These are phyloP conservation scores for Choanephora cucurbitarum DNA, from an alignment of 371 early-diverging fungal genomes.

Conservation along the genomic window DNA sequence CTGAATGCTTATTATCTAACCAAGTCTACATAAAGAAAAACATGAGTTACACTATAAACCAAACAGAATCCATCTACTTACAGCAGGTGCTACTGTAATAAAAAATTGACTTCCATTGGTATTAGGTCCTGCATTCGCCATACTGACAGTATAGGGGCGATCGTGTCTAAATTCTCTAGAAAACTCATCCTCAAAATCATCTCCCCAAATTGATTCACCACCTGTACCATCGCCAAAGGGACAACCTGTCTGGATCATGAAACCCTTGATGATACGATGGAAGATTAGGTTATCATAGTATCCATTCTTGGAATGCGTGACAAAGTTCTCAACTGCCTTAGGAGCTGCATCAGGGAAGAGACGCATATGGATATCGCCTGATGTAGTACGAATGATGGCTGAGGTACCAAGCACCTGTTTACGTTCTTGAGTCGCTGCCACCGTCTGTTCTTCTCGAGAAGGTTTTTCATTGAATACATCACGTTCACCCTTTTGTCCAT, in stretches of 20 bases:
- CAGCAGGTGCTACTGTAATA: slow-evolving; percentile 90
- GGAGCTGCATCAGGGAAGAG: slow-evolving; percentile 87
- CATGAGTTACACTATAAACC: too few species aligned
- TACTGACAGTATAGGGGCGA: slow-evolving; percentile 89
- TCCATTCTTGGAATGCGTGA: slow-evolving; percentile 76
- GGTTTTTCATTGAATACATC: slow-evolving; percentile 98
- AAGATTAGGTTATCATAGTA: slow-evolving; percentile 80
- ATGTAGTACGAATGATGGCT: slow-evolving; percentile 84
- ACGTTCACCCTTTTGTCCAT: slow-evolving; percentile 68
- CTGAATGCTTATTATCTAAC: slow-evolving; percentile 96
- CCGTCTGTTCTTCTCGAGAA: slow-evolving; percentile 91
- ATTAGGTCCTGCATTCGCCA: slow-evolving; percentile 98
- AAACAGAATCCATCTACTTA: slow-evolving; percentile 37
- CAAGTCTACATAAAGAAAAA: slow-evolving; percentile 63
- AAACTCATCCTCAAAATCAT: slow-evolving; percentile 96
- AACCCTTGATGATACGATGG: slow-evolving; percentile 90
- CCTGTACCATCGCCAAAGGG: slow-evolving; percentile 95
- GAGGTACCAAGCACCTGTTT: slow-evolving; percentile 67
- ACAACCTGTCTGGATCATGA: slow-evolving; percentile 91
- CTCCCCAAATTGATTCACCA: slow-evolving; percentile 92
- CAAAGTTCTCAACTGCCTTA: slow-evolving; percentile 93
- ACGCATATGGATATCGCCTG: slow-evolving; percentile 85
- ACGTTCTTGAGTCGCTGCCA: slow-evolving; percentile 70
- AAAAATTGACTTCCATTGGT: slow-evolving; percentile 98
- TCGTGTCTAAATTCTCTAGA: slow-evolving; percentile 79